These are phyloP conservation scores for Ambrosiella beaveri DNA, from an alignment of 2,329 filamentous ascomycete genomes.

Conservation along the genomic window DNA sequence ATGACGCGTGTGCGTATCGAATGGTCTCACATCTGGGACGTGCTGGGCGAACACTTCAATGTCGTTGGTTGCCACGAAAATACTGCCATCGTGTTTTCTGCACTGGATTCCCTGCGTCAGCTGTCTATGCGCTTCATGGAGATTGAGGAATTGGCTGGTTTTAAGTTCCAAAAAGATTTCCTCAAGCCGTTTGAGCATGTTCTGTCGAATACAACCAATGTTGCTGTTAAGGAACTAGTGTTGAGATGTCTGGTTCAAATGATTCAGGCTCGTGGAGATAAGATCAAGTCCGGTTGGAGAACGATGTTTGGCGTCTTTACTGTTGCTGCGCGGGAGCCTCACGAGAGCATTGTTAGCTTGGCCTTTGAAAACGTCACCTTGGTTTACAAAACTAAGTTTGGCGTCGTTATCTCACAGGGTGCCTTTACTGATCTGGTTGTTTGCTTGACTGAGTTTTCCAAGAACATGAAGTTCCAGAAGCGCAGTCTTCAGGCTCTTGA, in stretches of 20 bases:
- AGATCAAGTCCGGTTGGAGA: slow-evolving; percentile 94
- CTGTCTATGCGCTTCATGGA: slow-evolving; percentile 98
- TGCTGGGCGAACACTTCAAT: slow-evolving; percentile 97
- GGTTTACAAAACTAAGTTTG: slow-evolving; percentile 89
- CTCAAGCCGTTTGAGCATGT: slow-evolving; percentile 97
- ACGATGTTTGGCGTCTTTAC: slow-evolving; percentile 99
- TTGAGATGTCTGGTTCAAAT: slow-evolving; percentile 93
- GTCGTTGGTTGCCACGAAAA: slow-evolving; percentile 93
- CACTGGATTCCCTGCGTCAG: slow-evolving; percentile 84
- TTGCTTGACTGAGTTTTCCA: slow-evolving; percentile 94
- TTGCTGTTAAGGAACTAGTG: slow-evolving; percentile 94
- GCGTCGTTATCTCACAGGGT: slow-evolving; percentile 87
- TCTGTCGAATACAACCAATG: slow-evolving; percentile 77
- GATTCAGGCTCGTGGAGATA: slow-evolving; percentile 92
- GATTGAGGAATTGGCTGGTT: slow-evolving; percentile 89
- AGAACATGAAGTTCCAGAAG: slow-evolving; percentile 97
- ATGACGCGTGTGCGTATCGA: slow-evolving; percentile 97
- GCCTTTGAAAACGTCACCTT: slow-evolving; percentile 94
- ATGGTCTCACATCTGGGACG: slow-evolving; percentile 94
- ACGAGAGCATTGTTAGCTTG: slow-evolving; percentile 84
- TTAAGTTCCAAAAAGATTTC: slow-evolving; percentile 99
- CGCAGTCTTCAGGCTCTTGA: slow-evolving; percentile 95
- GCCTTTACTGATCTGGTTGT: slow-evolving; percentile 94
- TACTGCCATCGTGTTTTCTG: slow-evolving; percentile 93
- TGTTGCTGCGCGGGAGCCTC: slow-evolving; percentile 79